These are phyloP conservation scores for Eucalyptus leucophloia DNA, from an alignment of 345 rosid genomes.

Conservation along the genomic window DNA sequence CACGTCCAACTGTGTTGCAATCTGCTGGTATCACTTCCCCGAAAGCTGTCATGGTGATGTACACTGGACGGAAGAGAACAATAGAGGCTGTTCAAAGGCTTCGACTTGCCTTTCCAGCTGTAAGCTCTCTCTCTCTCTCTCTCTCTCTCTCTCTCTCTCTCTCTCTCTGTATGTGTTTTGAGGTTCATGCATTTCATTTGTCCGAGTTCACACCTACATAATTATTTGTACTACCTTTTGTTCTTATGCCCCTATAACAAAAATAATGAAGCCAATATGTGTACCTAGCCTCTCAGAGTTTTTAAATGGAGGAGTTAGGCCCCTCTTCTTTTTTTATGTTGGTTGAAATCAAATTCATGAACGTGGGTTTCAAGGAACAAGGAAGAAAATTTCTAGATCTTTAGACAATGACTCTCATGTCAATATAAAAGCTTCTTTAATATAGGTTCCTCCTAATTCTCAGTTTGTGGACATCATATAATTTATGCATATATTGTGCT, in stretches of 20 bases:
- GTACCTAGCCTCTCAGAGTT: neutral
- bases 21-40: slow-evolving; percentile 88
- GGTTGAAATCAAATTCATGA: neutral
- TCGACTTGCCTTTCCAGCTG: slow-evolving; percentile 80
- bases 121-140: slow-evolving; percentile 8
- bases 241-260: neutral
- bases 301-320: neutral
- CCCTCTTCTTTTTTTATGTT: neutral
- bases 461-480: neutral
- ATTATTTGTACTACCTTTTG: neutral
- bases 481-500: neutral
- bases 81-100: slow-evolving; percentile 83
- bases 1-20: slow-evolving; percentile 71
- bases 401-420: neutral
- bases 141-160: neutral
- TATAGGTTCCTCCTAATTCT: neutral
- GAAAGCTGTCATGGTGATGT: slow-evolving; percentile 91
- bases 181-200: neutral
- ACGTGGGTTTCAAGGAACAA: neutral
- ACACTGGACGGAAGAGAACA: slow-evolving; percentile 70
- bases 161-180: neutral
- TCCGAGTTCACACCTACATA: neutral
- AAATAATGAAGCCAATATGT: neutral
- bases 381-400: neutral
- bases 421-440: neutral